These are phyloP conservation scores for Amoebophrya sp. DNA, from an alignment of 169 alveolate species.

Conservation along the genomic window DNA sequence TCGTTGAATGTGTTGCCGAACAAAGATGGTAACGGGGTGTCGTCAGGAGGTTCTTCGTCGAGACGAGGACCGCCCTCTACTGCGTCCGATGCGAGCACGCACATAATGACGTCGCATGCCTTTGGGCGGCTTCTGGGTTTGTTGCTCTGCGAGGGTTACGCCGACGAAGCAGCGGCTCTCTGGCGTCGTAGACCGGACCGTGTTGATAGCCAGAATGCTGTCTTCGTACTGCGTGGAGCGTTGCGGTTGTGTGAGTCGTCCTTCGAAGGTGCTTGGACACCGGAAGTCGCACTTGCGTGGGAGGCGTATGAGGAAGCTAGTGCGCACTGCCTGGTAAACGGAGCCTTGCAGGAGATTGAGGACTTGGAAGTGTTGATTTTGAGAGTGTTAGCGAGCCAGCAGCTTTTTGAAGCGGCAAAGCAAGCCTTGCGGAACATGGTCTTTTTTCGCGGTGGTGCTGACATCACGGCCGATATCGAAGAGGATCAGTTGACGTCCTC, in stretches of 20 bases:
- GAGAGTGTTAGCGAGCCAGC: neutral
- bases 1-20: too few species aligned
- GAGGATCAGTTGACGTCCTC: too few species aligned
- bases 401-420: neutral
- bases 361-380: neutral
- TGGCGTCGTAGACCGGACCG: neutral
- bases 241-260: neutral
- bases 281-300: neutral
- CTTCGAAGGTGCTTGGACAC: neutral
- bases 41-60: too few species aligned
- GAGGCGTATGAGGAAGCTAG: neutral
- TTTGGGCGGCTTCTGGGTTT: too few species aligned
- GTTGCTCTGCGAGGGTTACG: too few species aligned
- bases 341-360: neutral
- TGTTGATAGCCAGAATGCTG: neutral
- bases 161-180: neutral
- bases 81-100: too few species aligned
- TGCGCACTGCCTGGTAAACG: neutral
- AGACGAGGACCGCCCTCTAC: too few species aligned
- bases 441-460: too few species aligned
- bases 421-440: too few species aligned
- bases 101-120: neutral
- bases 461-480: too few species aligned
- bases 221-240: neutral
- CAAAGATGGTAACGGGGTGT: too few species aligned